These are phyloP conservation scores for Hura crepitans DNA, from an alignment of 441 rosid genomes.

Conservation along the genomic window DNA sequence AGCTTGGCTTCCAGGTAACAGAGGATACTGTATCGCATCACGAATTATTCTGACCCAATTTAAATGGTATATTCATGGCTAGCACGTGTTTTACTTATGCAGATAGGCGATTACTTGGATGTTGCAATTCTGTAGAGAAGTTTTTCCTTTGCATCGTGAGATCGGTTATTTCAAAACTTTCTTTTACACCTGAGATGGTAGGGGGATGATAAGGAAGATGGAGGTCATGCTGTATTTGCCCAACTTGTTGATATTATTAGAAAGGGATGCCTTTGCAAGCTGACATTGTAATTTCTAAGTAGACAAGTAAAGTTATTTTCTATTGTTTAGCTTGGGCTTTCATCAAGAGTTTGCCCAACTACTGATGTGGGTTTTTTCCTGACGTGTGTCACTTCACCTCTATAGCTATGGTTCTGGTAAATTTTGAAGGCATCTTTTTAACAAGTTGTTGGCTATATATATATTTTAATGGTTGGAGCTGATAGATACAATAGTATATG, in stretches of 20 bases:
- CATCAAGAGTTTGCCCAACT: background rate
- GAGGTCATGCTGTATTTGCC: background rate
- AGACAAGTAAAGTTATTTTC: background rate
- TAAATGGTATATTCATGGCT: constrained; percentile 5
- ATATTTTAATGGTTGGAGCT: no score
- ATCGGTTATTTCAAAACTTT: background rate
- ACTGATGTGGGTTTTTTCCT: background rate
- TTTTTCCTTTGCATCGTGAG: background rate
- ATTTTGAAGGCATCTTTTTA: no score
- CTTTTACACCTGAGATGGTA: background rate
- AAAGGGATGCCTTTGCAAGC: background rate
- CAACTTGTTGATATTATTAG: background rate
- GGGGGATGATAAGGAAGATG: background rate
- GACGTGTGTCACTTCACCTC: no score
- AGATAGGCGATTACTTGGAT: constrained; percentile 95
- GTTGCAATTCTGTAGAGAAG: constrained; percentile 57
- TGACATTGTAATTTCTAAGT: background rate
- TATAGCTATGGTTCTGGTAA: no score
- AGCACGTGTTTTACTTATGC: constrained; percentile 20
- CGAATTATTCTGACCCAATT: background rate
- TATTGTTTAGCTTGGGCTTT: background rate
- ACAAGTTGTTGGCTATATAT: no score
- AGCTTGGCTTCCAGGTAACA: constrained; percentile 68
- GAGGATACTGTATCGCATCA: constrained; percentile 4
- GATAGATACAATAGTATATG: no score